Base-by-base conservation (phyloP, 208 protist species). In the Leishmania guyanensis region DNA sequence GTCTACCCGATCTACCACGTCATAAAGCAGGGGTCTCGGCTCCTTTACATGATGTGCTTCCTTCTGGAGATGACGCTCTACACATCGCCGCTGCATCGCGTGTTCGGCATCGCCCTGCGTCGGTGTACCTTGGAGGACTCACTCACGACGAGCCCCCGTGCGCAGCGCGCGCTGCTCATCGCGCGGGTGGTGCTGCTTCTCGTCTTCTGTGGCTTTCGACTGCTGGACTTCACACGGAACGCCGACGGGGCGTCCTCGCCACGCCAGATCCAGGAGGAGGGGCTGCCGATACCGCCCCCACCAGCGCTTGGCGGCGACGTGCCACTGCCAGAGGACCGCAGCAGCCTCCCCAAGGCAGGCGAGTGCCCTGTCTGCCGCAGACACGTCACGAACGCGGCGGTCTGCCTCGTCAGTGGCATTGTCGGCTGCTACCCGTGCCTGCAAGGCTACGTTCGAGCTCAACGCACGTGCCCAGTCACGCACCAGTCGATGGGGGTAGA, bases 401-500 rank as follows among this genome's bases (percentile, higher is more conserved):
- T 96, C 60, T 89, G 84, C 73, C 88, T 88, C 16, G 82, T 82
- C 26, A 95, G 90, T 56, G 94, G 94, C 43, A 79, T 95, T 2
- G 85, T 97, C 26, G 89, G 94, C 17, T 97, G 94, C 86, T 97
- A 97, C 77, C 91, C 92, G 43, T 97, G 94, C 78, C 82, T 97
- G 60, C 83, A 88, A 54, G 73, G 68, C 26, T 74, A 90, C 84
- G 77, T 93, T 16, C 83, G 82, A n/a, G 87, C 91, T 48, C 79
- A 92, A 36, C 84, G 86, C 16, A 65, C 22, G 53, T 96, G 94
- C 71, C 94, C 94, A 0, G 90, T 96, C 65, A 94, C 92, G 53
- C 60, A 83, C 1, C 75, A 86, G 54, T 78, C 77, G 17, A 86
- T 88, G 43, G 85, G 86, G 8, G 79, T 89, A 43, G 90, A 93